Percentiles rank a stretch among this genome's conserved stretches.
Conservation (phyloP, 441 rosid genomes). For the Adansonia gregorii region DNA sequence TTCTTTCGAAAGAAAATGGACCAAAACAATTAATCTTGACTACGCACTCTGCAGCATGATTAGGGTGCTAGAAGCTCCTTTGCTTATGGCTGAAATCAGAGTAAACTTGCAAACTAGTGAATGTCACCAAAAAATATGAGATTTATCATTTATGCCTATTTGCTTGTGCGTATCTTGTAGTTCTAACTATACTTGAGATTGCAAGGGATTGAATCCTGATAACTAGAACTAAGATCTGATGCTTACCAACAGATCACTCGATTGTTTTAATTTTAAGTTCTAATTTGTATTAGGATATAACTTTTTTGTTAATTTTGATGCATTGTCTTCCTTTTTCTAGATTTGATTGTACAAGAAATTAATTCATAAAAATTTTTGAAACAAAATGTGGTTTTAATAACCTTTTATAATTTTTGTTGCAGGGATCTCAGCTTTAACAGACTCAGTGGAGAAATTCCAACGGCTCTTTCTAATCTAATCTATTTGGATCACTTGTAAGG, state of each 20-base stretch:
- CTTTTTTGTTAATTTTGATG: not conserved
- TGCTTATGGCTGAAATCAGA: too few relatives aligned
- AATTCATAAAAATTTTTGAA: not conserved
- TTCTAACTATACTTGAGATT: not conserved
- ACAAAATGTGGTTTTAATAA: not conserved
- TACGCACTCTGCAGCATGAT: too few relatives aligned
- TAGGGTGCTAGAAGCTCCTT: too few relatives aligned
- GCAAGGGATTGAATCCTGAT: not conserved
- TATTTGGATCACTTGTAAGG: slow-evolving; percentile 40
- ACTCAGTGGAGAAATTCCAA: slow-evolving; percentile 55
- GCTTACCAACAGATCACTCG: not conserved
- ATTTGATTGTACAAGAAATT: not conserved
- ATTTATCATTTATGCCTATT: too few relatives aligned
- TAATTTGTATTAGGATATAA: not conserved
- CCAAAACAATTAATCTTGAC: too few relatives aligned
- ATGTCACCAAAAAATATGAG: not conserved
- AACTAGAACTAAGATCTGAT: too few relatives aligned
- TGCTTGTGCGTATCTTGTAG: not conserved
- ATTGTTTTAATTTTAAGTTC: too few relatives aligned
- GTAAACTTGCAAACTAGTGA: too few relatives aligned
- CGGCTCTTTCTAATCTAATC: slow-evolving; percentile 11
- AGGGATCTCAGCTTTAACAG: slow-evolving; percentile 78
- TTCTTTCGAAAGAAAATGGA: too few relatives aligned
- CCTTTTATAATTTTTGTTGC: slow-evolving; percentile 24
- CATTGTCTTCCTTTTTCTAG: not conserved